These are phyloP conservation scores for Fusarium irregulare DNA, from an alignment of 2,329 filamentous ascomycete species.

Conservation along the genomic window DNA sequence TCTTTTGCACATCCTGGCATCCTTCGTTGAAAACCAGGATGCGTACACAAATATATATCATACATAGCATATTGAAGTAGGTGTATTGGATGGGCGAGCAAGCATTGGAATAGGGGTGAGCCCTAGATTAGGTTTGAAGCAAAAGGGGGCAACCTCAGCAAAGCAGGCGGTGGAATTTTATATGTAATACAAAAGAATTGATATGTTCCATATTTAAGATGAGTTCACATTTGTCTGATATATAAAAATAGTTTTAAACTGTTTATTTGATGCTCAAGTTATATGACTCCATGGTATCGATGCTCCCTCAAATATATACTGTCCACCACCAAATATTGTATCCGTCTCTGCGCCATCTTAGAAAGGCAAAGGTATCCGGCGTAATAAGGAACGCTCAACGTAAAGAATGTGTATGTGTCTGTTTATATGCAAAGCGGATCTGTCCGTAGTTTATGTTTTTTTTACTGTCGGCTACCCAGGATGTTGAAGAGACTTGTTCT, in stretches of 20 bases:
- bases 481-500: constrained; percentile 52
- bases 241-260: not conserved
- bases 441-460: not conserved
- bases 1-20: constrained; percentile 23
- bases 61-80: constrained; percentile 2
- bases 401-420: constrained; percentile 22
- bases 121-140: constrained; percentile 24
- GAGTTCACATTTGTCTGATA: not conserved
- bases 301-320: constrained; percentile 7
- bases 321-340: constrained; percentile 3
- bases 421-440: not conserved
- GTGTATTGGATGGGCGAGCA: constrained; percentile 11
- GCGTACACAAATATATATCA: constrained; percentile 13
- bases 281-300: constrained; percentile 32
- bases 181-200: constrained; percentile 42
- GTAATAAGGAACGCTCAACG: constrained; percentile 37
- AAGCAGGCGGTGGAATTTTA: constrained; percentile 18
- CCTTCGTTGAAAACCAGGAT: constrained; percentile 4
- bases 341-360: not conserved
- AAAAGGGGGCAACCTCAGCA: constrained; percentile 19
- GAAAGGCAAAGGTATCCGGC: not conserved
- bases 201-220: constrained; percentile 2
- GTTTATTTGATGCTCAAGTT: constrained; percentile 29
- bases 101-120: constrained; percentile 8
- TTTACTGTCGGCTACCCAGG: constrained; percentile 48